Evolutionary conservation across 306 rosid species (phyloP).

Genomic region (Rubus parviflorus): DNA sequence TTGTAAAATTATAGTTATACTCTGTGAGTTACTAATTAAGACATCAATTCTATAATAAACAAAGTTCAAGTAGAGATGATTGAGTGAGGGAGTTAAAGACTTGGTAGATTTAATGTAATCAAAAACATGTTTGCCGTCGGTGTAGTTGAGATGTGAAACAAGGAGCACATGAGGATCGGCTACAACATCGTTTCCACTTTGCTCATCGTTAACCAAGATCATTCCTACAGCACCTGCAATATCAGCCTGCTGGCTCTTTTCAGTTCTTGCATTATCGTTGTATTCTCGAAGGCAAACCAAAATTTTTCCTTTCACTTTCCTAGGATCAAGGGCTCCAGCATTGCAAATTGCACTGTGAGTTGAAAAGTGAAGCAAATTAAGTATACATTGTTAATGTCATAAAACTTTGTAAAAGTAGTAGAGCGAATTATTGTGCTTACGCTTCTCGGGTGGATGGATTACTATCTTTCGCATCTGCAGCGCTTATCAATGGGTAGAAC

Average conservation of each 20-base stretch:
- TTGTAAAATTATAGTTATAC: slow-evolving; percentile 5
- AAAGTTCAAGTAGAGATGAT: background rate
- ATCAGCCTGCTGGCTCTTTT: slow-evolving; percentile 30
- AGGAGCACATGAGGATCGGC: slow-evolving; percentile 52
- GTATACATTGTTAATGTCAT: background rate
- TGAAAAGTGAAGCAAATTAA: background rate
- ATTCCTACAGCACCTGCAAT: slow-evolving; percentile 54
- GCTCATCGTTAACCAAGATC: slow-evolving; percentile 45
- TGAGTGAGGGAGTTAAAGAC: slow-evolving; percentile 24
- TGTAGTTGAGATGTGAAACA: slow-evolving; percentile 35
- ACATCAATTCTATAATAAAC: background rate
- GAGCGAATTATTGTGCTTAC: slow-evolving; percentile 29
- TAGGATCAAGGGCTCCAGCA: slow-evolving; percentile 43
- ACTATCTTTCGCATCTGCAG: slow-evolving; percentile 10
- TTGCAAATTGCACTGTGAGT: slow-evolving; percentile 34
- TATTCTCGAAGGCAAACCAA: slow-evolving; percentile 44
- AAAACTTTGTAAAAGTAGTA: background rate
- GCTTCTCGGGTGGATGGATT: background rate
- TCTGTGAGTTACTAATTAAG: background rate
- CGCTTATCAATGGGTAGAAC: slow-evolving; percentile 35
- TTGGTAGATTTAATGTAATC: slow-evolving; percentile 46
- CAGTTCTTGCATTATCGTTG: background rate
- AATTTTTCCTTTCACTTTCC: slow-evolving; percentile 54
- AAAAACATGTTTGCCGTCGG: slow-evolving; percentile 36
- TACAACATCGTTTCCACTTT: background rate